Percentiles rank a stretch among this genome's conserved stretches.
These are phyloP conservation scores for Xerocomus spinulosus DNA, from an alignment of 768 basidiomycete species.

Conservation along the genomic window DNA sequence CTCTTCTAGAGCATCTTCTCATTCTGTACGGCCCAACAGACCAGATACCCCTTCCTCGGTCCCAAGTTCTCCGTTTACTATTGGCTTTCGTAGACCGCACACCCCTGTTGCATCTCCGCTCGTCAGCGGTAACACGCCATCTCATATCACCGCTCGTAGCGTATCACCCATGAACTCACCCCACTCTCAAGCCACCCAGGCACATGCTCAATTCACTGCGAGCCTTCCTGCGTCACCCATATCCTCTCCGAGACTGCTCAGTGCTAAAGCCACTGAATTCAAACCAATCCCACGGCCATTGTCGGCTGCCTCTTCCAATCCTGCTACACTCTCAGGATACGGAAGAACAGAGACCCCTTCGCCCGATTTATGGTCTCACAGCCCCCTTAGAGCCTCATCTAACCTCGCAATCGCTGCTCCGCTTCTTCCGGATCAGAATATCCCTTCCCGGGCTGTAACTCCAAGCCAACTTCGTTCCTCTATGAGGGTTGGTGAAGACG, in stretches of 20 bases:
- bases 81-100: conserved; percentile 73
- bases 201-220: conserved; percentile 61
- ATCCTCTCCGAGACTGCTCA: conserved; percentile 79
- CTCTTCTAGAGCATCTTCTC: conserved; percentile 72
- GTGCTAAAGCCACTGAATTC: conserved; percentile 88
- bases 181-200: conserved; percentile 51
- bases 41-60: conserved; percentile 75
- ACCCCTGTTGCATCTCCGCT: conserved; percentile 77
- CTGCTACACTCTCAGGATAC: conserved; percentile 46
- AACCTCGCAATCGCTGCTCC: conserved; percentile 93
- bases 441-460: conserved; percentile 51
- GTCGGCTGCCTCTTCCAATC: conserved; percentile 57
- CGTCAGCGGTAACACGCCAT: conserved; percentile 49
- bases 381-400: conserved; percentile 61
- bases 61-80: conserved; percentile 71
- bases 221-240: conserved; percentile 82
- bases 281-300: conserved; percentile 79
- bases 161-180: conserved; percentile 64
- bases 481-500: conserved; percentile 52
- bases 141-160: conserved; percentile 53
- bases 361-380: conserved; percentile 85
- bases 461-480: conserved; percentile 71
- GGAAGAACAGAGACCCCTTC: conserved; percentile 75
- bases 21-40: conserved; percentile 61
- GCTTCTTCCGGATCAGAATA: conserved; percentile 65